phyloP scores from a whole-genome alignment of 768 basidiomycete species.

The Termitomyces bulborhizus region DNA sequence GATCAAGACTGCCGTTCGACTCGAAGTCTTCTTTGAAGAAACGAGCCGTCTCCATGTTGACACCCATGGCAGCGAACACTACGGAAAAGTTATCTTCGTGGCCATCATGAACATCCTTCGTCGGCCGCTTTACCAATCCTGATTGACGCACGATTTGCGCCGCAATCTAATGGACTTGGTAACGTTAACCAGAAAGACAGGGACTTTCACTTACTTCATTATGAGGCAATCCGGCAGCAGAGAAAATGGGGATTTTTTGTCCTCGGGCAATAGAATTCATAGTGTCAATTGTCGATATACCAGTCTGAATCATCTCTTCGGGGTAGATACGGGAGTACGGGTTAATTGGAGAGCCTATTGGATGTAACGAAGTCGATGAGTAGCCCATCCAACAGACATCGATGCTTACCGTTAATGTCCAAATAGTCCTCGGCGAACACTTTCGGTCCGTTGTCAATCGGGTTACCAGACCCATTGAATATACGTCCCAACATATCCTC shows the following conservation, averaged over 20 bases:
- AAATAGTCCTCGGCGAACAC: conserved; percentile 99
- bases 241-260: conserved; percentile 99
- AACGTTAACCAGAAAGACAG: not conserved
- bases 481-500: conserved; percentile 99
- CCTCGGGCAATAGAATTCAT: conserved; percentile 99
- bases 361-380: conserved; percentile 6
- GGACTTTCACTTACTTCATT: conserved; percentile 67
- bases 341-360: conserved; percentile 91
- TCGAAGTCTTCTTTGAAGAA: conserved; percentile 99
- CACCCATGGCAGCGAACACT: conserved; percentile 99
- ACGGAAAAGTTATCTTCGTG: conserved; percentile 99
- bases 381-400: conserved; percentile 2
- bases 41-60: conserved; percentile 99
- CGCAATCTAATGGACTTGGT: conserved; percentile 63
- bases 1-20: conserved; percentile 95
- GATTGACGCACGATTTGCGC: conserved; percentile 99
- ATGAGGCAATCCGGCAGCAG: conserved; percentile 96
- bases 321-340: conserved; percentile 98
- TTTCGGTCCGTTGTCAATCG: conserved; percentile 97
- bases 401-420: conserved; percentile 87
- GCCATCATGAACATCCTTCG: conserved; percentile 96
- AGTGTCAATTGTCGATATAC: conserved; percentile 95
- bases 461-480: conserved; percentile 97
- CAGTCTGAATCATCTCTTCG: conserved; percentile 99
- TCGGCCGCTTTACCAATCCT: conserved; percentile 92